Percentiles rank a stretch among this genome's conserved stretches.
These are phyloP conservation scores for Bipolaris oryzae DNA, from an alignment of 2,329 filamentous ascomycete species.

Conservation along the genomic window DNA sequence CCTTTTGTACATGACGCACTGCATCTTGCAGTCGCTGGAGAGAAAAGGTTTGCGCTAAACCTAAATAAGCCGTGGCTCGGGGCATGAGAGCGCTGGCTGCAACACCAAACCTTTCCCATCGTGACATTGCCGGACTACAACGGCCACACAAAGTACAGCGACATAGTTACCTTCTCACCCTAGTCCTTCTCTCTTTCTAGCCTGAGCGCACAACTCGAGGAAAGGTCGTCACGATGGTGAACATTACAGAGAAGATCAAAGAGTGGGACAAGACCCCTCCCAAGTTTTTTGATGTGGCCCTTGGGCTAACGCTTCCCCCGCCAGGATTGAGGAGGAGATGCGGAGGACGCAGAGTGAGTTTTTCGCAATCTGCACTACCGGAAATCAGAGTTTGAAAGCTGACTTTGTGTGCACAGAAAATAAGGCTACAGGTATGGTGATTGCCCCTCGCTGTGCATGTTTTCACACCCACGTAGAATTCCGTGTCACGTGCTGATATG, in stretches of 20 bases:
- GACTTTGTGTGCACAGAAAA: conserved; percentile 70
- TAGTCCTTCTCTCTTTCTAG: conserved; percentile 9
- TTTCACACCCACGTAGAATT: neutral
- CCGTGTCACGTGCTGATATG: conserved; percentile 47
- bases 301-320: conserved; percentile 39
- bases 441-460: neutral
- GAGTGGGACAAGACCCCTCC: conserved; percentile 66
- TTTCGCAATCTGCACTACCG: neutral
- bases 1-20: conserved; percentile 36
- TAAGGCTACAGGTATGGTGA: conserved; percentile 87
- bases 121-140: conserved; percentile 28
- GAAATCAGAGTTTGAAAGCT: conserved; percentile 31
- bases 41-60: conserved; percentile 19
- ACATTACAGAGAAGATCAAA: conserved; percentile 99
- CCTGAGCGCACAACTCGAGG: neutral
- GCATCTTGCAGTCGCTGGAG: conserved; percentile 28
- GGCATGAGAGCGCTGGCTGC: conserved; percentile 16
- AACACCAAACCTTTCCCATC: conserved; percentile 48
- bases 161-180: conserved; percentile 5
- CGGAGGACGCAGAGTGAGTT: conserved; percentile 89
- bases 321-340: conserved; percentile 99
- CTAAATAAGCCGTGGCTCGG: conserved; percentile 16
- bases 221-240: conserved; percentile 73
- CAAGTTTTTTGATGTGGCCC: conserved; percentile 36
- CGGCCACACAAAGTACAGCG: conserved; percentile 11